Evolutionary conservation across 371 early-diverging fungal species (phyloP).

Genomic region (Mortierella sp.): DNA sequence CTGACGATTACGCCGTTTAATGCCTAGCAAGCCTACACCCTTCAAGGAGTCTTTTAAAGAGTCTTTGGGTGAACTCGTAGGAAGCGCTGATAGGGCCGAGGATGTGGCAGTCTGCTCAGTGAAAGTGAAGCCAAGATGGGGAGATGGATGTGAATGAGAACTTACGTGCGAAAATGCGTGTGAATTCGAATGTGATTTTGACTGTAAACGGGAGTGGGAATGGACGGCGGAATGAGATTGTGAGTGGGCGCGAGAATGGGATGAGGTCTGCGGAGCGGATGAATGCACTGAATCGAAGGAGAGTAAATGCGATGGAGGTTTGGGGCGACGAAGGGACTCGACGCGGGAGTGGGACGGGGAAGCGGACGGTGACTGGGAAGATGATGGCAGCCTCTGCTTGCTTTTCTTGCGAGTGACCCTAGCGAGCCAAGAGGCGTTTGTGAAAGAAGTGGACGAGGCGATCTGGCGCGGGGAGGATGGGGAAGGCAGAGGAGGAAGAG

Average conservation of each 20-base stretch:
- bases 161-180: background rate
- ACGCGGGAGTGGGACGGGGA: too few species aligned
- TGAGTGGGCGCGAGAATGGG: background rate
- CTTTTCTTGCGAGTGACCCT: background rate
- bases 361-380: too few species aligned
- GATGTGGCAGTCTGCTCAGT: background rate
- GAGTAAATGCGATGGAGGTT: background rate
- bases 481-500: constrained; percentile 1
- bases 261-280: background rate
- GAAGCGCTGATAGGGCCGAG: too few species aligned
- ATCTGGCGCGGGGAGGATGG: background rate
- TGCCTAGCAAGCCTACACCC: constrained; percentile 2
- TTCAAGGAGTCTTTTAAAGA: constrained; percentile 8
- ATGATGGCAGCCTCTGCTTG: background rate
- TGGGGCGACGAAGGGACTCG: background rate
- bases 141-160: constrained; percentile 9
- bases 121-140: constrained; percentile 1
- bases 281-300: background rate
- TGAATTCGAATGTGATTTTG: background rate
- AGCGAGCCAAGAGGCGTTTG: too few species aligned
- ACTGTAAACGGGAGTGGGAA: background rate
- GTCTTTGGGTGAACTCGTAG: constrained; percentile 16
- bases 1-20: constrained; percentile 22
- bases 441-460: background rate
- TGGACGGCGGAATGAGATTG: constrained; percentile 1